Conservation (phyloP, 345 rosid genomes). For the Bruguiera sexangula region DNA sequence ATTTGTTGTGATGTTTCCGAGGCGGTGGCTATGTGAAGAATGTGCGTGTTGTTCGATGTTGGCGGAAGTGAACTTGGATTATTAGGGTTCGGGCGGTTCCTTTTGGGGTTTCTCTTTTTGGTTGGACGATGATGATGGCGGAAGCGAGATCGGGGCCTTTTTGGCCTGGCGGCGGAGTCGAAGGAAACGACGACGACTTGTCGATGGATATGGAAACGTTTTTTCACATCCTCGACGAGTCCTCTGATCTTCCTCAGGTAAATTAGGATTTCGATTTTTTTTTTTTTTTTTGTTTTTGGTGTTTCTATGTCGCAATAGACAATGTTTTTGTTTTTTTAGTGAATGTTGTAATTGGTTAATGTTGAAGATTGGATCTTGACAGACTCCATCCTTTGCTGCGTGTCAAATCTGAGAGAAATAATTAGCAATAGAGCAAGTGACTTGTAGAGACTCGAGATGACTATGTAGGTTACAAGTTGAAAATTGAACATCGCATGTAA, state of each 20-base stretch:
- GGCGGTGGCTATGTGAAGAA: background rate
- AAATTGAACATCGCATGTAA: no score
- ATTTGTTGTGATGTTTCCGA: no score
- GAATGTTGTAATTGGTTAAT: no score
- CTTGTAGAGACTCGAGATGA: no score
- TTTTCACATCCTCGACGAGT: conserved; percentile 10
- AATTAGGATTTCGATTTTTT: background rate
- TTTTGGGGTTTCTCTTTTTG: background rate
- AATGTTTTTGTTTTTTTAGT: no score
- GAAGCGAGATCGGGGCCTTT: conserved; percentile 4
- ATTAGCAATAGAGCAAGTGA: no score
- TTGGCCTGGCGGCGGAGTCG: background rate
- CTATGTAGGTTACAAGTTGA: no score
- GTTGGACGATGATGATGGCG: conserved; percentile 4
- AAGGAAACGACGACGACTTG: conserved; percentile 10
- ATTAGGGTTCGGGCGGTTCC: background rate
- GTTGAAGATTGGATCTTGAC: no score
- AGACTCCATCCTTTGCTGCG: no score
- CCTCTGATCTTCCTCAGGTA: conserved; percentile 11
- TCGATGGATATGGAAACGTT: conserved; percentile 12
- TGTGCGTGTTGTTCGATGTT: background rate
- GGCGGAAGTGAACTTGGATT: background rate
- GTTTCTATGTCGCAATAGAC: no score
- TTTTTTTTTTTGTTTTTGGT: background rate
- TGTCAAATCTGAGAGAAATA: no score